Percentiles rank a stretch among this genome's conserved stretches.
Conservation (phyloP, 2,329 filamentous ascomycete genomes). For the Magnaporthiopsis rhizophila region DNA sequence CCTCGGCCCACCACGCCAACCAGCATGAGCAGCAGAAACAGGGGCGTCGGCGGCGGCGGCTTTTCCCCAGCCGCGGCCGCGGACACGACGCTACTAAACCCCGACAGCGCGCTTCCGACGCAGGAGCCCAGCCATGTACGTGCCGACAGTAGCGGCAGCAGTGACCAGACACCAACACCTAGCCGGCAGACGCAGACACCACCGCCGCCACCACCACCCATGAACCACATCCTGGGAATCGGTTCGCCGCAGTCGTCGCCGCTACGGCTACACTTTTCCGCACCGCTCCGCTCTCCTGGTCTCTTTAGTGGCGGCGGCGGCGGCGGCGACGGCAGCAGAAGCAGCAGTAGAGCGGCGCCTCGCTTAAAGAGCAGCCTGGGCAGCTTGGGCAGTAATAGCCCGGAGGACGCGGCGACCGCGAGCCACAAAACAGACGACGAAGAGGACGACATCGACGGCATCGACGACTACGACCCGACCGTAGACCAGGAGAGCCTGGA, state of each 20-base stretch:
- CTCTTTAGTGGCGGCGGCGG: neutral
- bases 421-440: neutral
- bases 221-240: slow-evolving; percentile 22
- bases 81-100: neutral
- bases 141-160: neutral
- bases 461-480: neutral
- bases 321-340: no score
- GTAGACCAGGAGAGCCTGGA: neutral
- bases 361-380: neutral
- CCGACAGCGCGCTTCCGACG: neutral
- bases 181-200: neutral
- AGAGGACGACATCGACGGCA: neutral
- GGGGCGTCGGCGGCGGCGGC: no score
- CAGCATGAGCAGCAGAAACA: neutral
- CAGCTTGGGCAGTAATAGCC: neutral
- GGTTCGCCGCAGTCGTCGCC: slow-evolving; percentile 21
- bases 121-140: neutral
- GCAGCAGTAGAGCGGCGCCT: no score
- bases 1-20: neutral
- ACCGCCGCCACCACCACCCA: slow-evolving; percentile 15
- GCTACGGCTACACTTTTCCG: slow-evolving; percentile 22
- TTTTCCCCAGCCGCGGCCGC: neutral
- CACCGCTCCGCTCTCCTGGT: slow-evolving; percentile 9
- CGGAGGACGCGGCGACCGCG: neutral
- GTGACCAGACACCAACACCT: neutral